Evolutionary conservation across 108 stramenopile genomes (phyloP).

Genomic region (Fragilariopsis cylindrus): DNA sequence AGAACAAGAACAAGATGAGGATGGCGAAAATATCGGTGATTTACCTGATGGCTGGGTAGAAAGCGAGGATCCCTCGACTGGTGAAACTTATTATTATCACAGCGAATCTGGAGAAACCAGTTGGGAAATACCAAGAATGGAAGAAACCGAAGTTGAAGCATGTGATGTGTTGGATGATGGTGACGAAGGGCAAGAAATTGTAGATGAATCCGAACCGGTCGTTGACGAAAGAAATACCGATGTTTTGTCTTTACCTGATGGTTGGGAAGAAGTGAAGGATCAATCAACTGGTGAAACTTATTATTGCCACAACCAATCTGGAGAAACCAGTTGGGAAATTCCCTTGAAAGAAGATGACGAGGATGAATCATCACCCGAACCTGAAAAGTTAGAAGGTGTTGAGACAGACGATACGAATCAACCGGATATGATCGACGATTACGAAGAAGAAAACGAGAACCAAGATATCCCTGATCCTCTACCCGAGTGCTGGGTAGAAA

Average conservation of each 20-base stretch:
- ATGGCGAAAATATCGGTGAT: background rate
- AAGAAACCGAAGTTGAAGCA: background rate
- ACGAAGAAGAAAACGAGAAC: constrained; percentile 5
- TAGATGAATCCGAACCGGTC: constrained; percentile 11
- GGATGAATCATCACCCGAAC: background rate
- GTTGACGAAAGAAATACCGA: background rate
- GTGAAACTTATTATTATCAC: constrained; percentile 73
- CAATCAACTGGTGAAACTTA: constrained; percentile 47
- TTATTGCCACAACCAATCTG: constrained; percentile 45
- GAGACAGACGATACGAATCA: background rate
- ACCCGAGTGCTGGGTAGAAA: constrained; percentile 64
- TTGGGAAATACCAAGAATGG: constrained; percentile 63
- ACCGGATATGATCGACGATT: background rate
- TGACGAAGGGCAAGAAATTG: constrained; percentile 6
- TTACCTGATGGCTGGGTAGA: constrained; percentile 56
- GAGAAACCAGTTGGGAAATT: constrained; percentile 35
- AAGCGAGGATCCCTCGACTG: constrained; percentile 26
- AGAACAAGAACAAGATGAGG: background rate
- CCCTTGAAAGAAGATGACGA: background rate
- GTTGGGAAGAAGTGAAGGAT: constrained; percentile 49
- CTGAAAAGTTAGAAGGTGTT: background rate
- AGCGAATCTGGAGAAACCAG: constrained; percentile 75
- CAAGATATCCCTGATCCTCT: constrained; percentile 29
- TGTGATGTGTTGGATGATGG: background rate
- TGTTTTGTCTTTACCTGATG: constrained; percentile 43